Conservation (phyloP, 2,329 filamentous ascomycete genomes). For the Alternaria arbusti region DNA sequence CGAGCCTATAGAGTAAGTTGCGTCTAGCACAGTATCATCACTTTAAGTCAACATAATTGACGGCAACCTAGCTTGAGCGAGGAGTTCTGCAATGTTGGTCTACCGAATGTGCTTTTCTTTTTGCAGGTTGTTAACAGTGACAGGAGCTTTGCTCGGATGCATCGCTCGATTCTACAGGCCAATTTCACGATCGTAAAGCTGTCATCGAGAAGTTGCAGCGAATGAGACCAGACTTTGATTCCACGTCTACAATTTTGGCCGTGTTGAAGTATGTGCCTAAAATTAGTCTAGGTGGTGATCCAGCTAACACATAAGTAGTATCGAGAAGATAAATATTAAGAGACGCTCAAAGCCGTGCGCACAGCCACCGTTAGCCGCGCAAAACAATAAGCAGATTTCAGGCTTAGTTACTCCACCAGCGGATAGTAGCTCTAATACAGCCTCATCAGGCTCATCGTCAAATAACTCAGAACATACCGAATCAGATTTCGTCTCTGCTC, state of each 20-base stretch:
- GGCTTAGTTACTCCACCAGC: background rate
- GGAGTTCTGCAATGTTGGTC: background rate
- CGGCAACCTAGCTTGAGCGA: background rate
- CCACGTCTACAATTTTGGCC: background rate
- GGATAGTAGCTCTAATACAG: background rate
- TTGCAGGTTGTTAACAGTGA: background rate
- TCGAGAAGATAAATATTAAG: background rate
- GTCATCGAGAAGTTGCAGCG: background rate
- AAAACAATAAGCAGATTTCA: background rate
- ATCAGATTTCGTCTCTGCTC: background rate
- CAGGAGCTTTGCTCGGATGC: background rate
- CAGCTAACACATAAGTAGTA: background rate
- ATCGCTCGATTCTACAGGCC: background rate
- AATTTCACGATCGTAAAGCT: background rate
- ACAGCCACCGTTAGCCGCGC: background rate
- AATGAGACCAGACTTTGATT: background rate
- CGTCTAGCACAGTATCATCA: background rate
- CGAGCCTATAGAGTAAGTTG: background rate
- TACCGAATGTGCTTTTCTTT: background rate
- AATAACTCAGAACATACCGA: background rate
- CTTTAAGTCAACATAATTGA: background rate
- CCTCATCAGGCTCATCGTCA: background rate
- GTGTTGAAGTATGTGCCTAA: background rate
- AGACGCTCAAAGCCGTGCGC: background rate
- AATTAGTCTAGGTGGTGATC: background rate